Percentiles rank a stretch among this genome's conserved stretches.
Evolutionary conservation across 1,284 basidiomycete species (phyloP).

Genomic region (Fistulina hepatica): DNA sequence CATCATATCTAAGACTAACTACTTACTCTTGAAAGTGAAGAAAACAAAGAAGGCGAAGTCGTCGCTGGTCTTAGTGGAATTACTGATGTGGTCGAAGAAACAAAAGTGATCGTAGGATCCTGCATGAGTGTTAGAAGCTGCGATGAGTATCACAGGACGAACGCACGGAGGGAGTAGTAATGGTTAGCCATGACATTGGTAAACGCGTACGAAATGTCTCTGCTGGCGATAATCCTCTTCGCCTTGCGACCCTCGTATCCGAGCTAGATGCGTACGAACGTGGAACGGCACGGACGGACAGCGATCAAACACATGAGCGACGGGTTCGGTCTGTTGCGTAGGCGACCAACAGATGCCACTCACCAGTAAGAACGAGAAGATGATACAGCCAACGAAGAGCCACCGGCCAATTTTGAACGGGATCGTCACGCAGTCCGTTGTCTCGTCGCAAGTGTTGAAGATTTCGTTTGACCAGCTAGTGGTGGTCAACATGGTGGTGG

Average conservation of each 20-base stretch:
- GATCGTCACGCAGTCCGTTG: constrained; percentile 72
- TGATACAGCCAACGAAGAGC: constrained; percentile 97
- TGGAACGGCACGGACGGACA: constrained; percentile 7
- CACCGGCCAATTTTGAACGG: constrained; percentile 87
- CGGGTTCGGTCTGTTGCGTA: too few species aligned
- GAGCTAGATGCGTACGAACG: constrained; percentile 32
- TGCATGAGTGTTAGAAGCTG: constrained; percentile 20
- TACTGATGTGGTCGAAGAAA: constrained; percentile 93
- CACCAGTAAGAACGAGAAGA: constrained; percentile 91
- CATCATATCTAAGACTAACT: constrained; percentile 1
- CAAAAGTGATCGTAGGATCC: constrained; percentile 96
- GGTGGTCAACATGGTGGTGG: constrained; percentile 92
- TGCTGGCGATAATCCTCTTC: constrained; percentile 85
- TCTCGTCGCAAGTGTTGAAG: constrained; percentile 57
- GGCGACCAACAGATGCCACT: too few species aligned
- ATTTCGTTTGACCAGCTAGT: constrained; percentile 85
- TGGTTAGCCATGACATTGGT: constrained; percentile 97
- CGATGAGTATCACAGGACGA: constrained; percentile 4
- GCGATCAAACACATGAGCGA: constrained; percentile 1
- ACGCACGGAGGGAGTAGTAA: constrained; percentile 84
- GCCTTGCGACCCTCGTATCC: constrained; percentile 90
- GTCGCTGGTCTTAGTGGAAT: constrained; percentile 92
- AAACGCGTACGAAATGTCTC: constrained; percentile 95
- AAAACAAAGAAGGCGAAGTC: constrained; percentile 99
- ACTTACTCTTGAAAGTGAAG: constrained; percentile 95